Base-by-base conservation (phyloP, 2,329 filamentous ascomycete species). In the Cyphellophora attinorum region DNA sequence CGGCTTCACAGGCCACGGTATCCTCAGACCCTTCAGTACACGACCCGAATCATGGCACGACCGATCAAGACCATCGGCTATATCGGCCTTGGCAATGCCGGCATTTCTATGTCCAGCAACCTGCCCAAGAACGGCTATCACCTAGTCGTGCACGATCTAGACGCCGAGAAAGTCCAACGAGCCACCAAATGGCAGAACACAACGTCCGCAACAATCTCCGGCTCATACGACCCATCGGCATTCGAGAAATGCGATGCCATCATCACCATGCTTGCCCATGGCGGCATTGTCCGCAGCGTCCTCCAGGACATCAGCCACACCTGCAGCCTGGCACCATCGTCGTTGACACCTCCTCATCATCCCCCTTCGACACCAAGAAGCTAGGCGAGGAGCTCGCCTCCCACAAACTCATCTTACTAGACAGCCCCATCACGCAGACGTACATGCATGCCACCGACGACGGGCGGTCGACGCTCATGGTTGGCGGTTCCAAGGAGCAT, bases 211-310 rank as follows among this genome's bases (percentile, higher is more conserved):
- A 48, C 45, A 16, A 25, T 19, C 15, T n/a, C 29, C 2, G 34
- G 11, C 15, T 5, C 51, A 50, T 31, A 51, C 50, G 4, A 49
- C 39, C 3, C 31, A 11, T 40, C 44, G 23, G 47, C 48, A 1
- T 55, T 55, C 35, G 39, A 40, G 13, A 48, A 52, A 12, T 51
- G 47, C 34, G 50, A 53, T 31, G 40, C 53, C 4, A 42, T 56
- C 8, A 42, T 55, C 11, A 54, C 52, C 0, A 56, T 56, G 53
- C 45, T 56, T 1, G 52, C 52, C 1, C 46, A 56, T 32, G 52
- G 51, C 16, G 50, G 51, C 19, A 44, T 55, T 21, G 53, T 56
- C 5, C 31, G 47, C 34, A 52, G 55, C 27, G 52, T 54, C 2
- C 29, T 55, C 6, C 36, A 54, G 14, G 40, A 37, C 17, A 10